phyloP scores from a whole-genome alignment of 108 stramenopile genomes.

The Skeletonema menzelii region DNA sequence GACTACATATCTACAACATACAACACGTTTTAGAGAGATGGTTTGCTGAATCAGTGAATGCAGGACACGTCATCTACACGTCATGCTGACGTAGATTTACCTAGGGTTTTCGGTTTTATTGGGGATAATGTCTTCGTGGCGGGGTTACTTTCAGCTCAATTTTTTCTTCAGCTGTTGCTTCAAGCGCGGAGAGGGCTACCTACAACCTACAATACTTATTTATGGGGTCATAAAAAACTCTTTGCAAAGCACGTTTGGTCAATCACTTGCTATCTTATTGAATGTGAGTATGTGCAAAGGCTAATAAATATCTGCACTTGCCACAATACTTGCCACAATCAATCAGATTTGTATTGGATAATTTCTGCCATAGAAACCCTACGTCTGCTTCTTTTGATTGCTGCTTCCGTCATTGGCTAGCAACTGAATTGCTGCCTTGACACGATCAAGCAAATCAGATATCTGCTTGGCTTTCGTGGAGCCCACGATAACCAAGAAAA shows the following conservation, averaged over 20 bases:
- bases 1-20: too few relatives aligned
- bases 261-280: background rate
- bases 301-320: background rate
- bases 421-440: constrained; percentile 56
- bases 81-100: background rate
- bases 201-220: too few relatives aligned
- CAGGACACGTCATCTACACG: background rate
- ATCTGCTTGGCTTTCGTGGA: constrained; percentile 80
- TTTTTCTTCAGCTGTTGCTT: too few relatives aligned
- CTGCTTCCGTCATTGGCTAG: constrained; percentile 37
- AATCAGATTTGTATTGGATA: background rate
- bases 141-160: too few relatives aligned
- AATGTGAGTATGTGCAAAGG: background rate
- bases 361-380: background rate
- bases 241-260: too few relatives aligned
- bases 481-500: constrained; percentile 82
- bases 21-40: too few relatives aligned
- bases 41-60: background rate
- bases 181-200: too few relatives aligned
- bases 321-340: too few relatives aligned
- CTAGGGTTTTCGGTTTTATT: too few relatives aligned
- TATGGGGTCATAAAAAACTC: too few relatives aligned
- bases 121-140: too few relatives aligned
- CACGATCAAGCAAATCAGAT: constrained; percentile 44
- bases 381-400: constrained; percentile 7